Evolutionary conservation across 78 protist species (phyloP).

Genomic region (Ministeria vibrans): DNA sequence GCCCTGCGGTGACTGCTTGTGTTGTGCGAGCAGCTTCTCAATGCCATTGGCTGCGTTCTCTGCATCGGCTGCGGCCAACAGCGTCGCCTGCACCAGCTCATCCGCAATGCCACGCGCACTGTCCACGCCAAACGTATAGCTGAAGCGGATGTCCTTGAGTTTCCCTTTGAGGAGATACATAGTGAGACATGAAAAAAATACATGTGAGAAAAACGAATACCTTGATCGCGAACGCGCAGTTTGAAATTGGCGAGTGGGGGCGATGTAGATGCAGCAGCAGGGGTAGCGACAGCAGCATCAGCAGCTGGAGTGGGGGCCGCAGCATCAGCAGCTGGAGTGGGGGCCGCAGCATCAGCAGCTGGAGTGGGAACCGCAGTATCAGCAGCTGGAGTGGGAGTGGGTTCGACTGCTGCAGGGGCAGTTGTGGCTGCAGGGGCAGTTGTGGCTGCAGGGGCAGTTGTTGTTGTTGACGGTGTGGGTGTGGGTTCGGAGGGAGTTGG

Average conservation of each 20-base stretch:
- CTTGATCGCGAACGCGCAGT: constrained; percentile 17
- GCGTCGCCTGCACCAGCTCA: constrained; percentile 24
- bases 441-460: too few relatives aligned
- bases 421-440: too few relatives aligned
- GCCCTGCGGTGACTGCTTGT: neutral
- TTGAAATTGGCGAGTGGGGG: neutral
- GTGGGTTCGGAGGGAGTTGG: neutral
- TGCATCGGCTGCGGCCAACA: constrained; percentile 7
- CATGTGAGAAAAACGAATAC: too few relatives aligned
- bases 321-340: neutral
- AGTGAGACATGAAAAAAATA: too few relatives aligned
- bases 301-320: neutral
- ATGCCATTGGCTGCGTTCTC: neutral
- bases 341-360: neutral
- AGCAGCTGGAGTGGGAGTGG: too few relatives aligned
- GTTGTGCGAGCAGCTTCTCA: neutral
- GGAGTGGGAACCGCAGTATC: too few relatives aligned
- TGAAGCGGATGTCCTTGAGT: constrained; percentile 23
- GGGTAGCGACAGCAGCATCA: neutral
- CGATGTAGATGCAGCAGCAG: neutral
- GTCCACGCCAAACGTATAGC: neutral
- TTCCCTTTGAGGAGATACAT: neutral
- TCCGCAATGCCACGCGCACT: constrained; percentile 13
- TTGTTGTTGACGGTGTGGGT: too few relatives aligned
- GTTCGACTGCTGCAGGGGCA: too few relatives aligned